Evolutionary conservation across 139 green algal genomes (phyloP), one percentile per base, ranked within the genome.

Genomic region (Chlamydomonas applanata): DNA sequence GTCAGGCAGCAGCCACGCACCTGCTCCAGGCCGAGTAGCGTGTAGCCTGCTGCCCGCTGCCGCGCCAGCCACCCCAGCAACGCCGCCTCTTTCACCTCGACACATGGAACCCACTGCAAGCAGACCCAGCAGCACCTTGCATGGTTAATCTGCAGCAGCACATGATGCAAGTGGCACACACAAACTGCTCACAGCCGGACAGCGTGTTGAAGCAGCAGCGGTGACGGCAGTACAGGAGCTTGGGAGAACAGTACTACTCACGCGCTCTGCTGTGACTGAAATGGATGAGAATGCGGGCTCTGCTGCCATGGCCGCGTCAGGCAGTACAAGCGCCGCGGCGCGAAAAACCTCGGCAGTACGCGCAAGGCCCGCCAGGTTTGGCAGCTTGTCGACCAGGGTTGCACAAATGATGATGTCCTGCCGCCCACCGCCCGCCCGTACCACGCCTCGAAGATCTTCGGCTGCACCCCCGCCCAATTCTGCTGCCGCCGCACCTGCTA

Each of bases 351-450:
- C 94, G 65, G 92, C 97, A 0, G 93, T 98, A 35, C 94, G 84
- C 0, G 94, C 86, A 49, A 98, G 81, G 22, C 94, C 94, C 1
- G 89, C 94, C 57, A 98, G 86, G 79, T 98, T 98, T 66, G 94
- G 93, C 25, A 93, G 72, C 69, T 92, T 94, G 71, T 88, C 86
- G 9, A 98, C 83, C 19, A 98, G 86, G 14, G 84, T 92, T 29
- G 95, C 94, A 24, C 98, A 95, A 56, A 98, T 82, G 1, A 98
- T 87, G 5, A 98, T 63, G n/a, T 88, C 80, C 72, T 96, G 87
- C 1, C 83, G 73, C 2, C 22, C 3, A 22, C 32, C 59, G 19
- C 40, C 27, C n/a, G 17, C 52, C 49, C n/a, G 36, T 2, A 33
- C 65, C 57, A 27, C 60, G 4, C 29, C 27, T 7, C 29, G 27